These are phyloP conservation scores for Daldinia caldariorum DNA, from an alignment of 495 filamentous ascomycete species.

Conservation along the genomic window DNA sequence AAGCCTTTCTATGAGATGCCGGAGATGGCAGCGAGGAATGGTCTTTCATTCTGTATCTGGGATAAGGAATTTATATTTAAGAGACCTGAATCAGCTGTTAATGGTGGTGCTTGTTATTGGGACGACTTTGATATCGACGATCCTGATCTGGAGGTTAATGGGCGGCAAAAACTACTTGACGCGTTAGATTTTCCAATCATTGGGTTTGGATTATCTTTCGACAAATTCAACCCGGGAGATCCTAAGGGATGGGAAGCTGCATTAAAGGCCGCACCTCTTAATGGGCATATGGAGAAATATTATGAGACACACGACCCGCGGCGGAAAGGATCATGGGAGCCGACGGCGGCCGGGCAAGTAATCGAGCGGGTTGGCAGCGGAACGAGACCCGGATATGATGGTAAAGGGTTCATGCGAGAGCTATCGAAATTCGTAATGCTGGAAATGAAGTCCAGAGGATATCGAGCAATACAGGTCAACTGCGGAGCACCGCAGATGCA, in stretches of 20 bases:
- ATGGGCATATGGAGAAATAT: constrained; percentile 21
- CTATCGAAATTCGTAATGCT: constrained; percentile 40
- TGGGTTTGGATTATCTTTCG: constrained; percentile 34
- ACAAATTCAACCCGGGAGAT: constrained; percentile 31
- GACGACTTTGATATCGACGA: constrained; percentile 44
- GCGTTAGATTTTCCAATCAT: constrained; percentile 42
- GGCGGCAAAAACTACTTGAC: constrained; percentile 25
- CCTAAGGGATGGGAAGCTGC: constrained; percentile 29
- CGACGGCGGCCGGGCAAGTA: constrained; percentile 36
- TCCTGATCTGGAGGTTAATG: constrained; percentile 28
- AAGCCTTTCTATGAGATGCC: constrained; percentile 37
- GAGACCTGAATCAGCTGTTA: constrained; percentile 49
- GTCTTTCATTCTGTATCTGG: constrained; percentile 57
- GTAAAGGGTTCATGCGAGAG: constrained; percentile 31
- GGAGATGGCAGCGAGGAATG: constrained; percentile 45
- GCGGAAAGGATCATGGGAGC: constrained; percentile 32
- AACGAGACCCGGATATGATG: constrained; percentile 24
- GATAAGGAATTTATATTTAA: constrained; percentile 59
- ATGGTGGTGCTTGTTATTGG: constrained; percentile 56
- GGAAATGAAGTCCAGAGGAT: constrained; percentile 40
- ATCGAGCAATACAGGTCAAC: constrained; percentile 38
- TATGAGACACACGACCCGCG: constrained; percentile 33
- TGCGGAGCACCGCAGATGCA: constrained; percentile 38
- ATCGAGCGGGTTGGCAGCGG: constrained; percentile 34
- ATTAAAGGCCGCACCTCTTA: constrained; percentile 21